phyloP scores from a whole-genome alignment of 352 stramenopile species.

The Paralagenidium karlingii region DNA sequence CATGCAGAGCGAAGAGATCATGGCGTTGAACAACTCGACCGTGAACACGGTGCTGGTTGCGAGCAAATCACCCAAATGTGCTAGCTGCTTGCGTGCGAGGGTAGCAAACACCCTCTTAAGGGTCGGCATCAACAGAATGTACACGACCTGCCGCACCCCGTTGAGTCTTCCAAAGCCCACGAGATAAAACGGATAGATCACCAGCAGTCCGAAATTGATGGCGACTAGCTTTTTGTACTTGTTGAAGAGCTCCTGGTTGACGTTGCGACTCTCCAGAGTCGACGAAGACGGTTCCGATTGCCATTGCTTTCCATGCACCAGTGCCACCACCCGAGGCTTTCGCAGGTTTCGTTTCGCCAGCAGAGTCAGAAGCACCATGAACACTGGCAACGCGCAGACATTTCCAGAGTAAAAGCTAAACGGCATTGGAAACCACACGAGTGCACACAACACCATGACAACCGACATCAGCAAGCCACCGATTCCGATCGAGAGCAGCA shows the following conservation, averaged over 20 bases:
- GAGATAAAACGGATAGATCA: slow-evolving; percentile 9
- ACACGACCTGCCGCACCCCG: not conserved
- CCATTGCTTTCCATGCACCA: slow-evolving; percentile 3
- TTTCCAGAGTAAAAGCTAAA: slow-evolving; percentile 9
- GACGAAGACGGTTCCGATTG: slow-evolving; percentile 2
- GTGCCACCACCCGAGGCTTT: slow-evolving; percentile 5
- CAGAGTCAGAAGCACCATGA: slow-evolving; percentile 6
- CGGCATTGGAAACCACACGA: slow-evolving; percentile 12
- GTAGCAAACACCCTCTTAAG: slow-evolving; percentile 14
- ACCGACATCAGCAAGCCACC: slow-evolving; percentile 6
- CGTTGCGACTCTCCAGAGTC: no score
- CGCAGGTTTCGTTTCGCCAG: no score
- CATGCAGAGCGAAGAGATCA: slow-evolving; percentile 20
- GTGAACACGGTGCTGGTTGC: slow-evolving; percentile 10
- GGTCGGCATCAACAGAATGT: slow-evolving; percentile 5
- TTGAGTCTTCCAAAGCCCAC: slow-evolving; percentile 3
- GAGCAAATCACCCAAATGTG: slow-evolving; percentile 12
- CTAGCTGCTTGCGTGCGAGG: slow-evolving; percentile 2
- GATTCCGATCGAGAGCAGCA: no score
- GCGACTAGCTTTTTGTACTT: no score
- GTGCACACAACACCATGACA: slow-evolving; percentile 1
- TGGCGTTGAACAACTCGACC: slow-evolving; percentile 13
- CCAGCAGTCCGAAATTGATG: no score
- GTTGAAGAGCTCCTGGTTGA: no score
- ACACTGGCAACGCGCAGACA: slow-evolving; percentile 6